phyloP scores from a whole-genome alignment of 2,329 filamentous ascomycete genomes.

The Exophiala aquamarina region DNA sequence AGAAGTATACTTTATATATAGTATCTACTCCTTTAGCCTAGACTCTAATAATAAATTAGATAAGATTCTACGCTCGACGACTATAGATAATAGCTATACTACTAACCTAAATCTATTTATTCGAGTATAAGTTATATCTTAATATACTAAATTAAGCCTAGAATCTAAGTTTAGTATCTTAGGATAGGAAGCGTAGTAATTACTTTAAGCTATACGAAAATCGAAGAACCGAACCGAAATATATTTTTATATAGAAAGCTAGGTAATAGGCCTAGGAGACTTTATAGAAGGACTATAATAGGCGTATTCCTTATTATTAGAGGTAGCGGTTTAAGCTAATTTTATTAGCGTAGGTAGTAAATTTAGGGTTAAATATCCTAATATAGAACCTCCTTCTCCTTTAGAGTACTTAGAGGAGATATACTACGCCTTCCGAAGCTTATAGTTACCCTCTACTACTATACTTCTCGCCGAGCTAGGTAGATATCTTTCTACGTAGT shows the following conservation, averaged over 20 bases:
- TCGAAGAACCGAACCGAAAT: not conserved
- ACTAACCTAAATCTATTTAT: constrained; percentile 1
- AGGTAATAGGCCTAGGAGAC: not conserved
- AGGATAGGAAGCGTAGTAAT: not conserved
- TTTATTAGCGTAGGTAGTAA: constrained; percentile 1
- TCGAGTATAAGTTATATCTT: not conserved
- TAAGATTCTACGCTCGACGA: constrained; percentile 3
- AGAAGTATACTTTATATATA: not conserved
- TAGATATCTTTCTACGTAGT: not conserved
- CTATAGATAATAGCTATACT: not conserved
- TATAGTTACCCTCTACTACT: not conserved
- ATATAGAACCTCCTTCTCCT: not conserved
- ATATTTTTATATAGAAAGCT: constrained; percentile 6
- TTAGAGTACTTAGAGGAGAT: not conserved
- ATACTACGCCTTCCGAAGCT: not conserved
- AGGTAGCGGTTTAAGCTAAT: not conserved
- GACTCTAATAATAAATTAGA: not conserved
- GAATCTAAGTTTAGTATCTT: constrained; percentile 1
- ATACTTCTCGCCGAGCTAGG: not conserved
- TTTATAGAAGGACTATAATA: not conserved
- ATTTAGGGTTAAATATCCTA: not conserved
- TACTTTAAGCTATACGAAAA: not conserved
- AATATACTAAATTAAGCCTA: constrained; percentile 1
- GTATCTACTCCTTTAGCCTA: constrained; percentile 1
- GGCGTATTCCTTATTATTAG: not conserved